Evolutionary conservation across 2,329 filamentous ascomycete genomes (phyloP).

Genomic region (Hymenoscyphus repandus): DNA sequence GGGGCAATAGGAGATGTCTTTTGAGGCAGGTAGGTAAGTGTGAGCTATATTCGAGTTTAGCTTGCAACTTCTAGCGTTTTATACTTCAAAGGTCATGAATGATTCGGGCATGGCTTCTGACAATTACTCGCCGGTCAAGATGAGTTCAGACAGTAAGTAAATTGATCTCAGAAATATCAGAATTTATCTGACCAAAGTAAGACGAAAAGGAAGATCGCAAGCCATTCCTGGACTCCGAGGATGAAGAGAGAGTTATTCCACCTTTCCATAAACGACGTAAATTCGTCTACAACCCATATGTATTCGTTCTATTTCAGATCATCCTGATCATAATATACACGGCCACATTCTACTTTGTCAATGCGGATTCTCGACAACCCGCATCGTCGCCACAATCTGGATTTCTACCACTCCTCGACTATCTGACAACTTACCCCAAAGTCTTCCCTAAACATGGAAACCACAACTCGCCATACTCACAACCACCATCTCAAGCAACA

Average conservation of each 20-base stretch:
- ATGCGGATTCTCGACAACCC: neutral
- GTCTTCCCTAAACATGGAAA: conserved; percentile 3
- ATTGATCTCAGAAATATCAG: too few species aligned
- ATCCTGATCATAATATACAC: neutral
- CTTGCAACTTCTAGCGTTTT: too few species aligned
- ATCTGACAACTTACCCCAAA: neutral
- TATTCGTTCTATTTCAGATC: neutral
- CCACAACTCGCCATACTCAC: neutral
- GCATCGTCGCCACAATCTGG: neutral
- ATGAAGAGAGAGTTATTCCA: neutral
- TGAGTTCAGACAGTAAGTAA: too few species aligned
- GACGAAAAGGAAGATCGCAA: neutral
- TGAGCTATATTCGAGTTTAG: too few species aligned
- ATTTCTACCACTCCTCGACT: neutral
- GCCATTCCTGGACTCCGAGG: neutral
- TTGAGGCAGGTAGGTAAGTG: too few species aligned
- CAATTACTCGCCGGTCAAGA: too few species aligned
- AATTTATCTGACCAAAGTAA: neutral
- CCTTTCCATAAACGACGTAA: neutral
- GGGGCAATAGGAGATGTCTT: too few species aligned
- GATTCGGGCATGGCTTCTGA: too few species aligned
- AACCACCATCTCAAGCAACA: neutral
- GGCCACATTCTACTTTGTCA: neutral
- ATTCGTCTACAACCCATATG: neutral
- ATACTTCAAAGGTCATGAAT: too few species aligned